Base-by-base conservation (phyloP, 108 stramenopile species). In the Chaetoceros tenuissimus region DNA sequence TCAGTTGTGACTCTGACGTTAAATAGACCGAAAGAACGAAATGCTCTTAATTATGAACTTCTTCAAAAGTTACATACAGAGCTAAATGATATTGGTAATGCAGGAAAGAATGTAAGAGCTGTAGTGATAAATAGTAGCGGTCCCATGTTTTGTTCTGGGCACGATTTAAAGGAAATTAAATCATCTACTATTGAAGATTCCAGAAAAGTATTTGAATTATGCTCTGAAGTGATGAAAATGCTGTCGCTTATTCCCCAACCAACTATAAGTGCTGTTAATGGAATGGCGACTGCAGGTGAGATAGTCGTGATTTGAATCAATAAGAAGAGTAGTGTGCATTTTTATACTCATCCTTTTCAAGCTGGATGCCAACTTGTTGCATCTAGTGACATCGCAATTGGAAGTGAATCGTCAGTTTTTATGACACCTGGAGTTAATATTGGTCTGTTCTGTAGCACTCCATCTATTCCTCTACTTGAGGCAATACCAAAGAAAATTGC, bases 341-440 rank as follows among this genome's bases (percentile, higher is more conserved):
- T n/a, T n/a, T n/a, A n/a, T n/a, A n/a, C n/a, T n/a, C n/a, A n/a
- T n/a, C n/a, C n/a, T n/a, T n/a, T n/a, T n/a, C n/a, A n/a, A n/a
- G 88, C 88, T 20, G 88, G 84, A 24, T 89, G 84, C 51, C 88
- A 89, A 63, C 68, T 86, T 8, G 88, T 85, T 23, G 88, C 88
- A 45, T 72, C 76, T 21, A 83, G 83, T 54, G 84, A 89, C 67
- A 55, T 86, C 19, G 81, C 78, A 8, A 60, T 81, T 10, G 79
- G 70, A 1, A 72, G 70, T 16, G 47, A 62, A 20, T 49, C 46
- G 53, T 65, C 77, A 20, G 27, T 34, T 21, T 89, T 84, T 70
- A 78, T 78, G 18, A 83, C 85, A 5, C 79, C 88, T 2, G 88
- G 88, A 0, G 85, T 85, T 34, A 68, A 77, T 21, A 51, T 84